phyloP scores from a whole-genome alignment of 2,329 filamentous ascomycete genomes.

The Cladophialophora yegresii region DNA sequence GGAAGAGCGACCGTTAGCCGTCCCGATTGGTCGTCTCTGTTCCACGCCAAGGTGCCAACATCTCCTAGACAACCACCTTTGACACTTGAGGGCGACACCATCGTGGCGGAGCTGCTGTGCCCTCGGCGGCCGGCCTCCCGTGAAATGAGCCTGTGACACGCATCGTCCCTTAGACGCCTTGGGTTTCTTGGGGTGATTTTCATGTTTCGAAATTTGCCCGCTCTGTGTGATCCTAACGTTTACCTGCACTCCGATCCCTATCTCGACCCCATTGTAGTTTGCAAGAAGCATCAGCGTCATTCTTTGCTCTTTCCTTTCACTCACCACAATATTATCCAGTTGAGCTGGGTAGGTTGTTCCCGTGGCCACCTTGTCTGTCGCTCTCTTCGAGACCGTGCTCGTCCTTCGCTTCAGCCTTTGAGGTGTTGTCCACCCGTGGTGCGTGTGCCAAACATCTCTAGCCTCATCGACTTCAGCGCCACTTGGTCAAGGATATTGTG shows the following conservation, averaged over 20 bases:
- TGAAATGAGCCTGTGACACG: background rate
- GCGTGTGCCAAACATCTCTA: background rate
- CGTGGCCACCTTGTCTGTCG: background rate
- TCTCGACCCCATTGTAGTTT: background rate
- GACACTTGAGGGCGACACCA: slow-evolving; percentile 9
- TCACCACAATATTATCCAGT: background rate
- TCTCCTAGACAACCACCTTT: slow-evolving; percentile 3
- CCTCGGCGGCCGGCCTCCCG: background rate
- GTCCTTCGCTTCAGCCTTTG: background rate
- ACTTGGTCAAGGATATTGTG: background rate
- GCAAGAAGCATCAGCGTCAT: background rate
- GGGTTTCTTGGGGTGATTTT: background rate
- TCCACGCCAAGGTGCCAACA: slow-evolving; percentile 8
- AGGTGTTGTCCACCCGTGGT: background rate
- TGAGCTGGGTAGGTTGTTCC: background rate
- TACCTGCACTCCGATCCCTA: background rate
- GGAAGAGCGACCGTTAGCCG: background rate
- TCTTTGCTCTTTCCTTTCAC: background rate
- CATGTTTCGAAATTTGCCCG: background rate
- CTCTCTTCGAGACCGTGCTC: background rate
- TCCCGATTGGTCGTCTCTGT: background rate
- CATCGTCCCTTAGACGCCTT: slow-evolving; percentile 2
- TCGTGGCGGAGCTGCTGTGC: background rate
- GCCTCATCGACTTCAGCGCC: background rate
- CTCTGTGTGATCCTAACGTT: background rate